Conservation (phyloP, 768 basidiomycete species). For the Lentinula edodes region DNA sequence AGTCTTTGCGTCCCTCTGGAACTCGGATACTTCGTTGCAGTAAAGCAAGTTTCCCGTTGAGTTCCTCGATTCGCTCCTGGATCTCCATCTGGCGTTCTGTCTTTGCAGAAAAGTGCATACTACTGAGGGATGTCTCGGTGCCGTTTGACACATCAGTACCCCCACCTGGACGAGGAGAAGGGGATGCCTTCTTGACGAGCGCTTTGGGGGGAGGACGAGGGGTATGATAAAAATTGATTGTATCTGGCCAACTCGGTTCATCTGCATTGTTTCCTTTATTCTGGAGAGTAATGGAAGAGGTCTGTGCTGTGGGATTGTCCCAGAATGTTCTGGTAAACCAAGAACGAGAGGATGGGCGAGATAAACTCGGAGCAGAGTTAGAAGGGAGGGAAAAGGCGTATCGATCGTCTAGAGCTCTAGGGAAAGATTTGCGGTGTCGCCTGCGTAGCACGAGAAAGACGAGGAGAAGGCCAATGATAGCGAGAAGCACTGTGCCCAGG, state of each 20-base stretch:
- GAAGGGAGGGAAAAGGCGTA: neutral
- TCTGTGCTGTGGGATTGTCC: neutral
- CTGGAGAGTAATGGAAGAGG: neutral
- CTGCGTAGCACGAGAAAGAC: neutral
- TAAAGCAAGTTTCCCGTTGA: neutral
- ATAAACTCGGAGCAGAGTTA: neutral
- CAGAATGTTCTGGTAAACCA: neutral
- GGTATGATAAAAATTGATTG: conserved; percentile 1
- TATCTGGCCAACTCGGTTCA: neutral
- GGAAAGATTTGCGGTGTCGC: neutral
- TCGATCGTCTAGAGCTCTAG: neutral
- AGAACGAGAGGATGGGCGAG: neutral
- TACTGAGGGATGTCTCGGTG: conserved; percentile 1
- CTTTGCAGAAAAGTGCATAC: conserved; percentile 4
- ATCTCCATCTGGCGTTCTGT: conserved; percentile 8
- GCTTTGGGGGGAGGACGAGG: neutral
- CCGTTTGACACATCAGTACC: neutral
- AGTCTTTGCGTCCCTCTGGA: neutral
- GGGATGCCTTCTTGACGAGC: neutral
- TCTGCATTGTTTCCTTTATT: neutral
- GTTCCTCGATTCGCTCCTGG: conserved; percentile 4
- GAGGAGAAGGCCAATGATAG: neutral
- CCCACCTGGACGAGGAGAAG: neutral
- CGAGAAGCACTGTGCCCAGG: neutral
- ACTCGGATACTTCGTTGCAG: neutral